Evolutionary conservation across 306 rosid genomes (phyloP).

Genomic region (Sphenostylis stenocarpa): DNA sequence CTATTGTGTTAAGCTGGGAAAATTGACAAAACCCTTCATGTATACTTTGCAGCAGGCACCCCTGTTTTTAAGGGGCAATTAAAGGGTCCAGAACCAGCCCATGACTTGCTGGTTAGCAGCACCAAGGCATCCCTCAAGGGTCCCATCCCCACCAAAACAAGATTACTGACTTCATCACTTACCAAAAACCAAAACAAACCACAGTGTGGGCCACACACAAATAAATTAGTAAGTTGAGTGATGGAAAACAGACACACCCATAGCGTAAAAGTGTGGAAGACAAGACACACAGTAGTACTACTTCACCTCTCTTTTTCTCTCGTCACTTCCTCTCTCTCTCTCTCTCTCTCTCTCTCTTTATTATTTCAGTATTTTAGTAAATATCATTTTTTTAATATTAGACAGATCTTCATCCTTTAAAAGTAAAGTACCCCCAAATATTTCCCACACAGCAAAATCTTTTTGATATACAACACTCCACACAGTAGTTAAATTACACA

Average conservation of each 20-base stretch:
- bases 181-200: constrained; percentile 19
- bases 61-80: constrained; percentile 29
- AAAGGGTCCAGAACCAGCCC: constrained; percentile 35
- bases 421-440: constrained; percentile 41
- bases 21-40: constrained; percentile 20
- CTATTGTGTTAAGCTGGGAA: constrained; percentile 11
- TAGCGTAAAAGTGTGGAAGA: constrained; percentile 35
- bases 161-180: constrained; percentile 30
- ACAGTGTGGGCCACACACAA: neutral
- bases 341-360: neutral
- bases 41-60: neutral
- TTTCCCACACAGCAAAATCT: neutral
- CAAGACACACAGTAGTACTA: constrained; percentile 21
- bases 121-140: neutral
- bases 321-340: neutral
- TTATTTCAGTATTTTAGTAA: neutral
- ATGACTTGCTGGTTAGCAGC: constrained; percentile 30
- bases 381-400: neutral
- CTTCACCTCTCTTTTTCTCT: neutral
- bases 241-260: constrained; percentile 40
- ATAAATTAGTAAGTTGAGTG: neutral
- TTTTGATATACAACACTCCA: neutral
- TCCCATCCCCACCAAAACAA: constrained; percentile 34
- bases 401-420: constrained; percentile 46
- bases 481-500: neutral